Evolutionary conservation across 495 filamentous ascomycete genomes (phyloP).

Genomic region (Gamarada debralockiae): DNA sequence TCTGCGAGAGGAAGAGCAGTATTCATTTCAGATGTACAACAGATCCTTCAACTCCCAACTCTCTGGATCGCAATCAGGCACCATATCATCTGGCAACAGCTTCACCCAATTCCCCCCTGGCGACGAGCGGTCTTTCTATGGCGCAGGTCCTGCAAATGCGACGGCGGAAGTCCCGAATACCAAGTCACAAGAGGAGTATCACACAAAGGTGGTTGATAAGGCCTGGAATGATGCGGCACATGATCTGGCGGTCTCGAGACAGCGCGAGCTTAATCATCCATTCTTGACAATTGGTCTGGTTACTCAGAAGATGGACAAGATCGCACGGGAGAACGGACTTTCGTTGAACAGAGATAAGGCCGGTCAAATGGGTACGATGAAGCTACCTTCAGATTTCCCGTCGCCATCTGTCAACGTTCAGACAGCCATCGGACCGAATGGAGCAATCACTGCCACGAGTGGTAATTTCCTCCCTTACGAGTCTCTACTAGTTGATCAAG

Average conservation of each 20-base stretch:
- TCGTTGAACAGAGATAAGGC: conserved; percentile 49
- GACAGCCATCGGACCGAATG: conserved; percentile 44
- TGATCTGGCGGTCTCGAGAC: conserved; percentile 35
- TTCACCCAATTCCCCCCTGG: conserved; percentile 47
- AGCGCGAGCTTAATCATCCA: conserved; percentile 33
- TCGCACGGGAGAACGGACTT: conserved; percentile 56
- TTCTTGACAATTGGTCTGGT: conserved; percentile 30
- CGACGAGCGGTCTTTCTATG: conserved; percentile 47
- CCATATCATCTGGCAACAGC: conserved; percentile 42
- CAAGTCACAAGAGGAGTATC: conserved; percentile 47
- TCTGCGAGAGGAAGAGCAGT: conserved; percentile 76
- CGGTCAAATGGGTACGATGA: conserved; percentile 38
- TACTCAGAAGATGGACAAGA: conserved; percentile 48
- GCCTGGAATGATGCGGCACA: conserved; percentile 43
- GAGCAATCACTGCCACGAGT: conserved; percentile 49
- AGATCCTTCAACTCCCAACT: conserved; percentile 39
- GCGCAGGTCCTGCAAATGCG: conserved; percentile 55
- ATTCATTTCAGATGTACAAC: conserved; percentile 21
- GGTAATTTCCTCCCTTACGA: conserved; percentile 65
- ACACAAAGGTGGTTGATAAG: conserved; percentile 39
- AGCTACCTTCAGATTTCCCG: conserved; percentile 41
- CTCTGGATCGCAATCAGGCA: conserved; percentile 37
- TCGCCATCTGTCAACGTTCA: conserved; percentile 32
- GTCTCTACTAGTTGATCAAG: conserved; percentile 64
- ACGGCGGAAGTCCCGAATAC: conserved; percentile 41